Evolutionary conservation across 192 early-diverging fungal genomes (phyloP).

Genomic region (Linnemannia elongata): DNA sequence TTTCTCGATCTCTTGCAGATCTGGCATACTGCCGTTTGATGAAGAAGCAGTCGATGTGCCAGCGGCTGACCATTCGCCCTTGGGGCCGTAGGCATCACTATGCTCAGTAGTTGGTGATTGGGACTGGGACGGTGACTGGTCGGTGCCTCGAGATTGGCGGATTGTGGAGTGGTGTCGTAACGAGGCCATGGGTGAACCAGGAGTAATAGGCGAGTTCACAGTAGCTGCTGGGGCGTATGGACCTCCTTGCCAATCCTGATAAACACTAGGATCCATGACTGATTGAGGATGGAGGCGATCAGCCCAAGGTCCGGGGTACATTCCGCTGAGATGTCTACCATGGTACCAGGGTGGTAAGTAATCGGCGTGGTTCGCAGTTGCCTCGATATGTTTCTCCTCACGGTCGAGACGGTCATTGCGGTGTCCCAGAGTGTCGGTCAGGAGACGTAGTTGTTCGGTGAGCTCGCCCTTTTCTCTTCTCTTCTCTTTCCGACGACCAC

Average conservation of each 20-base stretch:
- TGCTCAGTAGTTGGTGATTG: neutral
- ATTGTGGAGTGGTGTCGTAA: neutral
- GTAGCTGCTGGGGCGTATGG: neutral
- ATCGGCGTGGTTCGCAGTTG: neutral
- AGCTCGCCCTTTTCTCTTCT: neutral
- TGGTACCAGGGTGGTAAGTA: neutral
- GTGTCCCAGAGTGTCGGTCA: neutral
- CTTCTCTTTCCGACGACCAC: neutral
- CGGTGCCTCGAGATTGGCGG: neutral
- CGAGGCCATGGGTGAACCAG: neutral
- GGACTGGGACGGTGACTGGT: neutral
- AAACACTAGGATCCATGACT: neutral
- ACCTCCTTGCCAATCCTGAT: neutral
- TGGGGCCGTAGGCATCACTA: neutral
- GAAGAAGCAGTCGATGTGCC: neutral
- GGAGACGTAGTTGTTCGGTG: neutral
- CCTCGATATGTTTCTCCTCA: neutral
- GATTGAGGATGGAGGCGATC: neutral
- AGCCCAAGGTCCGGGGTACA: neutral
- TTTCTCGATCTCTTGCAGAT: neutral
- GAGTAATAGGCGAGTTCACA: neutral
- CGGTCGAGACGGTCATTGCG: neutral
- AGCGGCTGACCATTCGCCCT: neutral
- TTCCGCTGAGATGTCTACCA: neutral
- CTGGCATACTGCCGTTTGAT: neutral